Percentiles rank a stretch among this genome's conserved stretches.
phyloP scores from a whole-genome alignment of 2,329 filamentous ascomycete species.

The Pezicula radicicola region DNA sequence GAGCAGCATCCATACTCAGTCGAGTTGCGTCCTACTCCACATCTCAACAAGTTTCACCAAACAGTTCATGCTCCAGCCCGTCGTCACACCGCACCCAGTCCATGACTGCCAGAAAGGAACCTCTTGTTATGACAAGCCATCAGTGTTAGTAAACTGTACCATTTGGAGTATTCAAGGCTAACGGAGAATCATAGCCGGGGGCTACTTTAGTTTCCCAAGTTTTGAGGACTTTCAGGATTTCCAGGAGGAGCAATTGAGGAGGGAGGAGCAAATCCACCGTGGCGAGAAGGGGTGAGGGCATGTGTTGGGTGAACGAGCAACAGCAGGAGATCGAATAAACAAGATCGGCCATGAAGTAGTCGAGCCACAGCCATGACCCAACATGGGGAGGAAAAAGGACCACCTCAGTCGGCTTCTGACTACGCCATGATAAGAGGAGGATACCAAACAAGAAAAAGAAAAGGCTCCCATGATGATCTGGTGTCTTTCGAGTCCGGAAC shows the following conservation, averaged over 20 bases:
- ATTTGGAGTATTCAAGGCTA: not conserved
- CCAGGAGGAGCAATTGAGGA: constrained; percentile 34
- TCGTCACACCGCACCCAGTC: constrained; percentile 7
- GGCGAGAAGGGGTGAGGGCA: not conserved
- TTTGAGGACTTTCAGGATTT: constrained; percentile 65
- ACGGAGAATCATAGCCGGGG: constrained; percentile 32
- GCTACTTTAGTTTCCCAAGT: constrained; percentile 72
- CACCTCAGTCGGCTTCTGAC: too few species aligned
- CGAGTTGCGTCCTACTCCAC: constrained; percentile 48
- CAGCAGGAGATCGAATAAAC: not conserved
- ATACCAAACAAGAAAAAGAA: too few species aligned
- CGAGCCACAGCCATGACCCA: not conserved
- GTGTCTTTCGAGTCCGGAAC: too few species aligned
- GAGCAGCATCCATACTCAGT: constrained; percentile 53
- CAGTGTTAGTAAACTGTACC: constrained; percentile 17
- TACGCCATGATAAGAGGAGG: too few species aligned
- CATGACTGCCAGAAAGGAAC: constrained; percentile 17
- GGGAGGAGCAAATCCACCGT: constrained; percentile 6
- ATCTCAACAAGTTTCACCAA: constrained; percentile 30
- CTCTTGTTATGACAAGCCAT: constrained; percentile 16
- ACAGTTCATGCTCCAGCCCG: constrained; percentile 19
- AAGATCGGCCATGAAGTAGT: not conserved
- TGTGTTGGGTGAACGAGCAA: constrained; percentile 11
- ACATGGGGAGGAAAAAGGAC: not conserved
- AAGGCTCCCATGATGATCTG: too few species aligned